Percentiles rank a stretch among this genome's conserved stretches.
These are phyloP conservation scores for Vigna trinervia DNA, from an alignment of 306 rosid species.

Conservation along the genomic window DNA sequence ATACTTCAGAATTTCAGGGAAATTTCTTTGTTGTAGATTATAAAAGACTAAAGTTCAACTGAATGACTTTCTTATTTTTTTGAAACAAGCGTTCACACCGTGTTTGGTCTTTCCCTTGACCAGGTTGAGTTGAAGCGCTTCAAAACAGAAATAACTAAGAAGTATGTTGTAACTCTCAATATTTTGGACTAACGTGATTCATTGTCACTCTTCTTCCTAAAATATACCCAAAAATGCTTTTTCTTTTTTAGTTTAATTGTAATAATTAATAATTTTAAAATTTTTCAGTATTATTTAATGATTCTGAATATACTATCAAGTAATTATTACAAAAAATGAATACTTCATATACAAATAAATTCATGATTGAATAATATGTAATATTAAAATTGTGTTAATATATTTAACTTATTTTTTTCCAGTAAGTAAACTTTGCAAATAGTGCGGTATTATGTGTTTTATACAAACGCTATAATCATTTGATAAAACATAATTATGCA, in stretches of 20 bases:
- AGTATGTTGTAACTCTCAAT: neutral
- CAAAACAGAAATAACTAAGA: neutral
- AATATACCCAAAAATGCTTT: neutral
- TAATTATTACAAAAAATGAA: neutral
- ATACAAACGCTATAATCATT: neutral
- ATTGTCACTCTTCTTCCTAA: neutral
- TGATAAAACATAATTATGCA: neutral
- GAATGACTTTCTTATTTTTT: neutral
- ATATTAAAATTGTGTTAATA: neutral
- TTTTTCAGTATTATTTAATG: neutral
- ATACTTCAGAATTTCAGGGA: neutral
- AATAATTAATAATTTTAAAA: neutral
- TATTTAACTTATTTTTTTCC: neutral
- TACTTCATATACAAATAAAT: neutral
- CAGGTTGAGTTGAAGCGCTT: neutral
- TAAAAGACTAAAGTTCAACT: neutral
- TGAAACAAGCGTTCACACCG: neutral
- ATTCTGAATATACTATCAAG: neutral
- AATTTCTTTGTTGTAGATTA: neutral
- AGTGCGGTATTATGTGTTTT: neutral
- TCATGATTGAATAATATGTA: neutral
- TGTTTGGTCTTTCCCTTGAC: neutral
- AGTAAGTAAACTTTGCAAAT: neutral
- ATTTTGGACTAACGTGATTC: neutral
- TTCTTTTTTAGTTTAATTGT: neutral